Conservation (phyloP, 108 stramenopile genomes). For the Chaetoceros tenuissimus region DNA sequence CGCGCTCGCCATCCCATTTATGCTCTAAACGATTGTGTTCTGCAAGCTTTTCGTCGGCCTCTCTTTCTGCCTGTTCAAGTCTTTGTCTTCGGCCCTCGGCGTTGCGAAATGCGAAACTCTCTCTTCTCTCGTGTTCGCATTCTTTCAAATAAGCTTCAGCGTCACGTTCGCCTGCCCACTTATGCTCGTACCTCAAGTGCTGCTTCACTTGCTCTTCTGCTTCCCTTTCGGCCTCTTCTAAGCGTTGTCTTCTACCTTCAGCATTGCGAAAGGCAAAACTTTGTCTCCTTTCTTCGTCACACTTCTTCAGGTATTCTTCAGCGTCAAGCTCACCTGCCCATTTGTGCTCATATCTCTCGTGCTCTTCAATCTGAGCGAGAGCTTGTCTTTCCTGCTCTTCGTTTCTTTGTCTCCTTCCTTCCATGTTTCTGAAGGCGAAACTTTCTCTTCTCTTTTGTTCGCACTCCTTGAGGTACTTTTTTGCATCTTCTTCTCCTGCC, state of each 20-base stretch:
- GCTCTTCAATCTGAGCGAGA: constrained; percentile 28
- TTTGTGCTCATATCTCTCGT: constrained; percentile 62
- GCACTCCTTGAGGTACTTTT: constrained; percentile 36
- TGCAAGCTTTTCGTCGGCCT: constrained; percentile 15
- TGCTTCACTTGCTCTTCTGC: constrained; percentile 26
- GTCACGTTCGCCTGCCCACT: constrained; percentile 54
- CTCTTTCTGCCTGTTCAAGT: constrained; percentile 7
- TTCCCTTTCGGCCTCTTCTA: constrained; percentile 28
- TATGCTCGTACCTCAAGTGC: constrained; percentile 55
- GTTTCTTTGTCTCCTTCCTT: constrained; percentile 15
- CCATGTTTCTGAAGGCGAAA: constrained; percentile 22
- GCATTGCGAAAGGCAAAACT: constrained; percentile 57
- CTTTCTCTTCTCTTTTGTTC: constrained; percentile 32
- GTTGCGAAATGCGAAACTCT: constrained; percentile 32
- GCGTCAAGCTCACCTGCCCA: constrained; percentile 68
- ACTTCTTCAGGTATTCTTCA: constrained; percentile 38
- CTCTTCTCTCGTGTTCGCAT: constrained; percentile 25
- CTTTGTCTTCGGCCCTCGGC: constrained; percentile 15
- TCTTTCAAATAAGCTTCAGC: constrained; percentile 55
- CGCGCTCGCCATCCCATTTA: constrained; percentile 63
- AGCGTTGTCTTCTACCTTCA: constrained; percentile 43
- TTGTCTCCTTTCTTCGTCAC: constrained; percentile 47
- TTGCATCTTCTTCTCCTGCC: constrained; percentile 66
- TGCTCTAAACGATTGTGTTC: constrained; percentile 62
- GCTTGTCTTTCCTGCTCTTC: constrained; percentile 8